phyloP scores from a whole-genome alignment of 768 basidiomycete species.

The Leccinum fibrillosum region DNA sequence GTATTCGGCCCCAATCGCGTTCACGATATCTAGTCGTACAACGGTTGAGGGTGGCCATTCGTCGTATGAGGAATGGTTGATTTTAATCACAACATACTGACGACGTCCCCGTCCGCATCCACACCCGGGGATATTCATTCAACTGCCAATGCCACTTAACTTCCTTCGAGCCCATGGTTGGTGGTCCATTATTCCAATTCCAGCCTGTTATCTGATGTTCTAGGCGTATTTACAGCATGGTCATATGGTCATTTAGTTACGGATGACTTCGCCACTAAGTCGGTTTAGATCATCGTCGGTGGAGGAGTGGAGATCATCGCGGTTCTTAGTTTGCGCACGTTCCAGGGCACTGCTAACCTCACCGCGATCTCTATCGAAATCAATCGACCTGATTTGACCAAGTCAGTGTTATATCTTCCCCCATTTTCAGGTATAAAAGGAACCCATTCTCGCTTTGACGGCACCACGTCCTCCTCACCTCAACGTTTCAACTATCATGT shows the following conservation, averaged over 20 bases:
- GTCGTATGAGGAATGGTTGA: neutral
- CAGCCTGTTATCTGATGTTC: neutral
- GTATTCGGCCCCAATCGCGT: neutral
- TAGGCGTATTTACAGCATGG: neutral
- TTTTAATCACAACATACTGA: too few relatives aligned
- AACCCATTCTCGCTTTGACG: too few relatives aligned
- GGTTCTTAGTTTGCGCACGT: neutral
- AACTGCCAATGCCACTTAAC: neutral
- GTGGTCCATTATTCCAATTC: neutral
- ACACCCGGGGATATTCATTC: neutral
- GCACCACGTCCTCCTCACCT: neutral
- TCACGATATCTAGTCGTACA: neutral
- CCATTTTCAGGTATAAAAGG: neutral
- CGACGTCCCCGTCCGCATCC: neutral
- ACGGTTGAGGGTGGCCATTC: neutral
- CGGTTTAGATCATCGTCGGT: neutral
- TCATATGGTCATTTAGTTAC: neutral
- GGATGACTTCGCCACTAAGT: neutral
- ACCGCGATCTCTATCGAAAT: neutral
- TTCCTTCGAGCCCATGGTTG: neutral
- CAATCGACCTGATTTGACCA: neutral
- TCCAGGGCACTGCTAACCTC: neutral
- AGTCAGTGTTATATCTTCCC: neutral
- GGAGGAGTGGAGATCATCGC: neutral
- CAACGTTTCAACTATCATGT: neutral